These are phyloP conservation scores for Cladosporium sp. DNA, from an alignment of 2,329 filamentous ascomycete genomes.

Conservation along the genomic window DNA sequence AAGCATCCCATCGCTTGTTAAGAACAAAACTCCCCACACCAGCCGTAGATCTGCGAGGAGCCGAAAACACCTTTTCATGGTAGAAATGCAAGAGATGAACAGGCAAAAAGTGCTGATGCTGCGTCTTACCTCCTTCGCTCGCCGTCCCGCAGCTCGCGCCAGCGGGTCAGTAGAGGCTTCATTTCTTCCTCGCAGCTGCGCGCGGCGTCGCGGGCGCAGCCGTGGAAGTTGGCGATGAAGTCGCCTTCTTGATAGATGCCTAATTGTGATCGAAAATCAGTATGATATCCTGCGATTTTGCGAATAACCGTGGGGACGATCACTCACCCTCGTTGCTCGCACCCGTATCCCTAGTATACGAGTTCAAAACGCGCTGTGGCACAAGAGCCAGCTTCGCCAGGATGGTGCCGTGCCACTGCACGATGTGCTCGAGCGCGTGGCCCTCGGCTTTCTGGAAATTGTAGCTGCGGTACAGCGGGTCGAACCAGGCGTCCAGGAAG, in stretches of 20 bases:
- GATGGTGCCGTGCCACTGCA: constrained; percentile 89
- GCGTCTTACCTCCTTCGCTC: not conserved
- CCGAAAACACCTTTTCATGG: not conserved
- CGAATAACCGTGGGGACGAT: too few species aligned
- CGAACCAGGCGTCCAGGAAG: constrained; percentile 93
- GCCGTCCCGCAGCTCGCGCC: constrained; percentile 36
- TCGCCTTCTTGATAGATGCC: constrained; percentile 75
- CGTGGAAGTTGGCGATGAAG: constrained; percentile 75
- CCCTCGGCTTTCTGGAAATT: constrained; percentile 94
- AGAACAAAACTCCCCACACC: not conserved
- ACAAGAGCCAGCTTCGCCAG: constrained; percentile 85
- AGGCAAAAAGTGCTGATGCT: not conserved
- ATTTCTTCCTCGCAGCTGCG: constrained; percentile 70
- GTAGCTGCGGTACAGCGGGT: constrained; percentile 89
- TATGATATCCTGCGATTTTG: constrained; percentile 20
- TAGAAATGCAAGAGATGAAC: not conserved
- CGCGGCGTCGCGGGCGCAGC: constrained; percentile 59
- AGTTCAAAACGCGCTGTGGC: constrained; percentile 81
- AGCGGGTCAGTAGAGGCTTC: constrained; percentile 49
- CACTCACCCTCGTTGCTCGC: constrained; percentile 31
- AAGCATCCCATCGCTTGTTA: not conserved
- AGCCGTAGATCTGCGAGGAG: not conserved
- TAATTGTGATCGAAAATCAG: constrained; percentile 15
- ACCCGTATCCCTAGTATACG: constrained; percentile 61
- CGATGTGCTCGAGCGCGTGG: constrained; percentile 73